phyloP scores from a whole-genome alignment of 2,329 filamentous ascomycete genomes.

The Dichotomopilus funicola region DNA sequence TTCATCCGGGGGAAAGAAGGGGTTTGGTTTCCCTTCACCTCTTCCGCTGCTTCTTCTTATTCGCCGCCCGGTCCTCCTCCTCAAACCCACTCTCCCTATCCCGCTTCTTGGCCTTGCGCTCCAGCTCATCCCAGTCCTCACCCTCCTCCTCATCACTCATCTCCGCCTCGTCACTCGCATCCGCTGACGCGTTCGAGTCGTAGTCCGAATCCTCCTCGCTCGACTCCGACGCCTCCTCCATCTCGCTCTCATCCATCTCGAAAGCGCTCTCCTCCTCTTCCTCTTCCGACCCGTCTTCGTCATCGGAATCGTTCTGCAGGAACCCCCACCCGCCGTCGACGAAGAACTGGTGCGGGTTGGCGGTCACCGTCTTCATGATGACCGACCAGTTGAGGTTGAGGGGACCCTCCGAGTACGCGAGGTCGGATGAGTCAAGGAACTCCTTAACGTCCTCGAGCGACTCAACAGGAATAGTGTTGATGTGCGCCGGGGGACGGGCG shows the following conservation, averaged over 20 bases:
- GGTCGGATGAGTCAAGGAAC: constrained; percentile 93
- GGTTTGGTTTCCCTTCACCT: constrained; percentile 4
- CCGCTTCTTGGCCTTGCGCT: constrained; percentile 82
- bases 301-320: constrained; percentile 79
- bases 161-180: constrained; percentile 72
- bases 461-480: constrained; percentile 98
- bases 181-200: constrained; percentile 78
- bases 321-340: constrained; percentile 93
- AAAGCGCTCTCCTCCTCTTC: constrained; percentile 90
- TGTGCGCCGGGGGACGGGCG: constrained; percentile 77
- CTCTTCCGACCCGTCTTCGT: constrained; percentile 67
- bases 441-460: constrained; percentile 93
- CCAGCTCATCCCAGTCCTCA: constrained; percentile 91
- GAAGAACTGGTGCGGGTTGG: constrained; percentile 93
- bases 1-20: not conserved
- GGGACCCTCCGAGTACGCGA: constrained; percentile 87
- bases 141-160: constrained; percentile 66
- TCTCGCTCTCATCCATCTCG: constrained; percentile 79
- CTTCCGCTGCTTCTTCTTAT: constrained; percentile 56
- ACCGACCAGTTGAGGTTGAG: constrained; percentile 98
- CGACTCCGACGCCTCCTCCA: constrained; percentile 72
- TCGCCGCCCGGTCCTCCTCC: constrained; percentile 63
- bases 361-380: constrained; percentile 98
- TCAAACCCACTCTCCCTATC: constrained; percentile 64
- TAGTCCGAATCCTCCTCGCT: constrained; percentile 86